These are phyloP conservation scores for Puccinia horiana DNA, from an alignment of 1,284 basidiomycete genomes.

Conservation along the genomic window DNA sequence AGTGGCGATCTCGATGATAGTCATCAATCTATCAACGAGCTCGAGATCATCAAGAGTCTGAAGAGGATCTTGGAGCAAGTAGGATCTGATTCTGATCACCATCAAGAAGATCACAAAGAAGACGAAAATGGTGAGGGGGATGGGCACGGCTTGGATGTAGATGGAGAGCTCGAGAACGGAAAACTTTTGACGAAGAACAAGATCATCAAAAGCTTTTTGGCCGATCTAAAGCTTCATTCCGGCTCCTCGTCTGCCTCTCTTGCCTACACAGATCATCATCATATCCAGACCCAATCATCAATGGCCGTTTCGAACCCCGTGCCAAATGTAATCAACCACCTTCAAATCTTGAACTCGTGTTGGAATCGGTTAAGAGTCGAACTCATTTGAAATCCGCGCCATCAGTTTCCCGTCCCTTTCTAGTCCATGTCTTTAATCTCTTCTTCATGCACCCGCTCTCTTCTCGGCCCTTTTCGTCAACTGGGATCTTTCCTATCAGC, in stretches of 20 bases:
- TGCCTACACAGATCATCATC: background rate
- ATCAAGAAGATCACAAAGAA: background rate
- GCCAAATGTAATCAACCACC: background rate
- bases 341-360: background rate
- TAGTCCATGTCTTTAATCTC: too few species aligned
- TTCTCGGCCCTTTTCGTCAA: too few species aligned
- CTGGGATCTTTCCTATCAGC: too few species aligned
- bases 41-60: slow-evolving; percentile 25
- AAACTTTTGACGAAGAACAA: slow-evolving; percentile 12
- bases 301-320: background rate
- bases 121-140: background rate
- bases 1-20: background rate
- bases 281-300: background rate
- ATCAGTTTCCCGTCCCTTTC: too few species aligned
- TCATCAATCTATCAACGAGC: slow-evolving; percentile 13
- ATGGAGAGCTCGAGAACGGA: background rate
- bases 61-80: slow-evolving; percentile 11
- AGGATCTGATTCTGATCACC: background rate
- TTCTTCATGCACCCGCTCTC: too few species aligned
- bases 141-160: background rate
- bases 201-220: slow-evolving; percentile 18
- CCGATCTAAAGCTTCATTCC: slow-evolving; percentile 18
- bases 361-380: slow-evolving; percentile 21
- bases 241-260: background rate
- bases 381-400: slow-evolving; percentile 1